phyloP scores from a whole-genome alignment of 352 stramenopile genomes.

The Phytophthora pinifolia region DNA sequence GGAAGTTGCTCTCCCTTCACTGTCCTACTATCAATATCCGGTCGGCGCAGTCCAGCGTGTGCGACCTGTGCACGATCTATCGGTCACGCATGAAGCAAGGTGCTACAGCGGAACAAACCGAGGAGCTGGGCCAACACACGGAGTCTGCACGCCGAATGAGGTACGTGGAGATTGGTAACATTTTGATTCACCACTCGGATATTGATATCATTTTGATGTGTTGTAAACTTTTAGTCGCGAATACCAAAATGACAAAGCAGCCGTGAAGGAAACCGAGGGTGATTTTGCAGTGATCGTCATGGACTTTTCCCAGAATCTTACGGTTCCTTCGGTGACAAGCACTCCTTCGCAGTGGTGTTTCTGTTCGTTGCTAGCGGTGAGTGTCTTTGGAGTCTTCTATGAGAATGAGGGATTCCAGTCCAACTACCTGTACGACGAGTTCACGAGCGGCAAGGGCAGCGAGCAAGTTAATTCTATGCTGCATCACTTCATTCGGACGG shows the following conservation, averaged over 20 bases:
- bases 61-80: conserved; percentile 13
- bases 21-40: conserved; percentile 12
- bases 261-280: not conserved
- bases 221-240: too few relatives aligned
- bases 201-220: too few relatives aligned
- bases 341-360: conserved; percentile 26
- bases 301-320: conserved; percentile 24
- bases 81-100: not conserved
- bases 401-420: not conserved
- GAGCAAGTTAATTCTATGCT: conserved; percentile 5
- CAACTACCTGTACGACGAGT: conserved; percentile 2
- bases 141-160: conserved; percentile 7
- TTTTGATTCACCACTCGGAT: conserved; percentile 3
- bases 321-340: conserved; percentile 3
- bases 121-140: conserved; percentile 6
- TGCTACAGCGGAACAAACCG: conserved; percentile 1
- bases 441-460: not conserved
- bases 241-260: too few relatives aligned
- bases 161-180: conserved; percentile 6
- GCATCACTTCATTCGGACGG: conserved; percentile 6
- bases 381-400: conserved; percentile 16
- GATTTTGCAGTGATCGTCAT: conserved; percentile 16
- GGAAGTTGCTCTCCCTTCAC: conserved; percentile 6
- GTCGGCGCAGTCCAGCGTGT: conserved; percentile 2
- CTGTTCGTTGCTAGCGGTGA: conserved; percentile 7